phyloP scores from a whole-genome alignment of 352 stramenopile genomes.

The Blastocystis sp. region DNA sequence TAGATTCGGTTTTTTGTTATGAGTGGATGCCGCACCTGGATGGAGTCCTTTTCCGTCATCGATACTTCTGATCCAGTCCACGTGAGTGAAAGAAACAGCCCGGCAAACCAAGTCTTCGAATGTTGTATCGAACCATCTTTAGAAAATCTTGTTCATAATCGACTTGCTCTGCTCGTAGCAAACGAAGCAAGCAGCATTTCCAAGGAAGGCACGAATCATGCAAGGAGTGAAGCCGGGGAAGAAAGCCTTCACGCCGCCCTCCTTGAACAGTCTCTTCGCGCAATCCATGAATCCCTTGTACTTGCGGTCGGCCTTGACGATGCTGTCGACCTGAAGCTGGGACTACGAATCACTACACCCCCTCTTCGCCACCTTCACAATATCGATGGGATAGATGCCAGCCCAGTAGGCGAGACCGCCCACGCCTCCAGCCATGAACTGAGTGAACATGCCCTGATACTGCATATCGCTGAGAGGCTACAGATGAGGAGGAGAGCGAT shows the following conservation, averaged over 20 bases:
- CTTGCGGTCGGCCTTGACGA: conserved; percentile 58
- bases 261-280: conserved; percentile 58
- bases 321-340: conserved; percentile 46
- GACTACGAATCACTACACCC: conserved; percentile 7
- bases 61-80: no score
- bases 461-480: conserved; percentile 66
- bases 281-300: conserved; percentile 69
- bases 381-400: conserved; percentile 68
- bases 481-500: background rate
- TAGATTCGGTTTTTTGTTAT: no score
- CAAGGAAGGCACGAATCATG: conserved; percentile 67
- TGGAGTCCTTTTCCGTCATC: no score
- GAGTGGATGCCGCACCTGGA: no score
- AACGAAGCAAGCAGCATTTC: conserved; percentile 67
- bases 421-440: conserved; percentile 69
- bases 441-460: conserved; percentile 62
- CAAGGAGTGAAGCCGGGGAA: conserved; percentile 67
- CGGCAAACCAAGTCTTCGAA: no score
- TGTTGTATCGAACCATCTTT: background rate
- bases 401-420: conserved; percentile 55
- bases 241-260: conserved; percentile 64
- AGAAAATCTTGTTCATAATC: conserved; percentile 67
- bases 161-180: conserved; percentile 66
- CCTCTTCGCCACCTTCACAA: conserved; percentile 37
- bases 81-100: no score